Evolutionary conservation across 2,329 filamentous ascomycete species (phyloP).

Genomic region (Penicillium hesseltinei): DNA sequence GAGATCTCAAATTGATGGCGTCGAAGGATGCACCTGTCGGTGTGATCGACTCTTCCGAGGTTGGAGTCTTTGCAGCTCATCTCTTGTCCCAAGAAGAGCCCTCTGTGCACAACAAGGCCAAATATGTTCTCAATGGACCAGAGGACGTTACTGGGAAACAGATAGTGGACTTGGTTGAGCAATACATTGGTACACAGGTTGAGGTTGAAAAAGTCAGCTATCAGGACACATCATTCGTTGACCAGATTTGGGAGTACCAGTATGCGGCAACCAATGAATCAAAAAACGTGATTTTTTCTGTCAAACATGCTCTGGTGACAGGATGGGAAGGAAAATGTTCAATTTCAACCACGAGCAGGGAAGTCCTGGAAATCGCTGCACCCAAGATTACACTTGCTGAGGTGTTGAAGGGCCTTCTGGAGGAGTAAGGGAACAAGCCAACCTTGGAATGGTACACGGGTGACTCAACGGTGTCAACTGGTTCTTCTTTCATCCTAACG

Average conservation of each 20-base stretch:
- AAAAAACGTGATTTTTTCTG: conserved; percentile 31
- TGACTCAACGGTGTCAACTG: no score
- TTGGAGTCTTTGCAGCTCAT: conserved; percentile 39
- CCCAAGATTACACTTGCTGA: conserved; percentile 30
- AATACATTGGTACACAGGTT: conserved; percentile 29
- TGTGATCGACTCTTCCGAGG: conserved; percentile 14
- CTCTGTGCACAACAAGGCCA: conserved; percentile 31
- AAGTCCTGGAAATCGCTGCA: conserved; percentile 31
- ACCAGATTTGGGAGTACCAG: conserved; percentile 18
- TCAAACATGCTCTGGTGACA: conserved; percentile 23
- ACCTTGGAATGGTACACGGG: no score
- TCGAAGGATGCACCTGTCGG: conserved; percentile 32
- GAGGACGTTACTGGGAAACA: conserved; percentile 40
- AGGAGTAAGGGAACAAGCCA: neutral
- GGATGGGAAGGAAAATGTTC: conserved; percentile 36
- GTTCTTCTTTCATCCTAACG: no score
- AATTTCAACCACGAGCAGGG: conserved; percentile 25
- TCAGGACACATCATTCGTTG: conserved; percentile 33
- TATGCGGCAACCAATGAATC: conserved; percentile 15
- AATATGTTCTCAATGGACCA: conserved; percentile 43
- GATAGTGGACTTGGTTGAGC: conserved; percentile 37
- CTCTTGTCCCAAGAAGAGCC: conserved; percentile 34
- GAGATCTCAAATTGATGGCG: conserved; percentile 29
- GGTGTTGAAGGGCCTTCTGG: conserved; percentile 18
- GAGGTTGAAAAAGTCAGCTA: conserved; percentile 31